phyloP scores from a whole-genome alignment of 176 grass and related monocot species.

The sorghum (Sorghum bicolor) region DNA sequence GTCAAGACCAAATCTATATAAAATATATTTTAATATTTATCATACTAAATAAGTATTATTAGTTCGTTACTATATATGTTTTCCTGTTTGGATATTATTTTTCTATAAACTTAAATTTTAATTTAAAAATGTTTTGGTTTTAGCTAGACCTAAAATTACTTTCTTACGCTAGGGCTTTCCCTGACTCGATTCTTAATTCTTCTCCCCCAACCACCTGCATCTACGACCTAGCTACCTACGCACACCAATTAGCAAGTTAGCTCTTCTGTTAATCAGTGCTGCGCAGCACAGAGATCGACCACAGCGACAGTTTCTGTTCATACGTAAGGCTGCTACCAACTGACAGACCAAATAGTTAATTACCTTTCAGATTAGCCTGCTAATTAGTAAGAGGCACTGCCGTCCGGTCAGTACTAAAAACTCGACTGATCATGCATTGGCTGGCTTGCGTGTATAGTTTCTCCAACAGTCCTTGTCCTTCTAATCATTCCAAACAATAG shows the following conservation, averaged over 20 bases:
- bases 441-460: too few species aligned
- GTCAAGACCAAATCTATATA: background rate
- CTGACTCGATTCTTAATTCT: background rate
- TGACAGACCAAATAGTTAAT: background rate
- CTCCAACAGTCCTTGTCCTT: too few species aligned
- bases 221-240: constrained; percentile 9
- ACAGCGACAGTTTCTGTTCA: background rate
- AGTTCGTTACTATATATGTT: background rate
- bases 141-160: background rate
- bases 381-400: background rate
- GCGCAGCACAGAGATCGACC: background rate
- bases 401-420: background rate
- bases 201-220: constrained; percentile 12
- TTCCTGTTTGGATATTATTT: background rate
- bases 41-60: background rate
- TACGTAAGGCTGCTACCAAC: background rate
- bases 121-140: background rate
- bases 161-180: background rate
- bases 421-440: background rate
- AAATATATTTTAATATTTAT: background rate
- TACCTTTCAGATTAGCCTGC: background rate
- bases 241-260: background rate
- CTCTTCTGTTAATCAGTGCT: constrained; percentile 9
- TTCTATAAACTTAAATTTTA: background rate
- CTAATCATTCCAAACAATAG: background rate